Conservation (phyloP, 495 filamentous ascomycete genomes). For the Amorphotheca resinae region DNA sequence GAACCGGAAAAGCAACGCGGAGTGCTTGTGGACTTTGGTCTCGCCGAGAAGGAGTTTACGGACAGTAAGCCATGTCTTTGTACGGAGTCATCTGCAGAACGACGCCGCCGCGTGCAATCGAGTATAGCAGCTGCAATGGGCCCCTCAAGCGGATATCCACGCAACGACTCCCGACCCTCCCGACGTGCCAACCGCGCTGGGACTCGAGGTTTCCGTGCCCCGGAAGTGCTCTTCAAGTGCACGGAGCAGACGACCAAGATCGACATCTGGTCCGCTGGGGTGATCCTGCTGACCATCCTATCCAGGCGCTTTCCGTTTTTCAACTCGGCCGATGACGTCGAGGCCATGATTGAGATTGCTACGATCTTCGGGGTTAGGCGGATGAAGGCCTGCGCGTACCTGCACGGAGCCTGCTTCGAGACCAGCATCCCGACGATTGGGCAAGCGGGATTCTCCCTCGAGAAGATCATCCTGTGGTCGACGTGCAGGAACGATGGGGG, state of each 20-base stretch:
- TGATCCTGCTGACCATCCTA: constrained; percentile 85
- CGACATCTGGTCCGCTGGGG: constrained; percentile 93
- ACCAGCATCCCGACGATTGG: constrained; percentile 85
- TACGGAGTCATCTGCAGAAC: constrained; percentile 31
- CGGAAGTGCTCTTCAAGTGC: constrained; percentile 95
- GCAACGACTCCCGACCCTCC: constrained; percentile 76
- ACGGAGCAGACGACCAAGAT: constrained; percentile 93
- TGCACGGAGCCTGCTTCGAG: constrained; percentile 81
- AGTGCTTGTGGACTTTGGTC: constrained; percentile 90
- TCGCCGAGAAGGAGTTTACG: constrained; percentile 71
- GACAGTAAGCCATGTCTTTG: constrained; percentile 68
- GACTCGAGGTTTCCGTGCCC: constrained; percentile 91
- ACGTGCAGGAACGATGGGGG: constrained; percentile 44
- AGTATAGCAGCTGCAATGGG: constrained; percentile 31
- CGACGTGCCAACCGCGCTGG: constrained; percentile 87
- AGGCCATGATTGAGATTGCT: constrained; percentile 92
- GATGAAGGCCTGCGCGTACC: constrained; percentile 68
- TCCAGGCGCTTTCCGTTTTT: constrained; percentile 93
- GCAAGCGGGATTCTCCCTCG: constrained; percentile 67
- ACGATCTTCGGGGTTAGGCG: constrained; percentile 79
- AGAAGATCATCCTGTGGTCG: constrained; percentile 92
- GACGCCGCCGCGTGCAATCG: constrained; percentile 27
- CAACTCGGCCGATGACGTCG: constrained; percentile 91
- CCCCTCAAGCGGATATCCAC: constrained; percentile 59
- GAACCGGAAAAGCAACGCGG: constrained; percentile 68